Percentiles rank a stretch among this genome's conserved stretches.
Evolutionary conservation across 2,329 filamentous ascomycete species (phyloP).

Genomic region (Xylaria digitata): DNA sequence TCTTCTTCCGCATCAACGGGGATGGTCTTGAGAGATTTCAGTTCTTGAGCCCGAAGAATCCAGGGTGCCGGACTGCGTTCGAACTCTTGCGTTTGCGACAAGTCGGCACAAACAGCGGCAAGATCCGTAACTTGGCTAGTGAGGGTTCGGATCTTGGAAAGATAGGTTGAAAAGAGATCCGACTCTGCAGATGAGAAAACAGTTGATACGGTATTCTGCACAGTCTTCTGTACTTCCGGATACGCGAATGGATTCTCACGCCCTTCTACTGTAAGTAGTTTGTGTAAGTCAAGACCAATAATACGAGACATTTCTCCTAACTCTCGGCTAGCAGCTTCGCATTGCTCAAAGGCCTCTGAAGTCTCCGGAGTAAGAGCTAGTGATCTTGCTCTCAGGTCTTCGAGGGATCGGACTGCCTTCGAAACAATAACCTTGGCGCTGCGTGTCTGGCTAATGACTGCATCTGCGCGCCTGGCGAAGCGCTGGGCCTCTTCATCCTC

Average conservation of each 20-base stretch:
- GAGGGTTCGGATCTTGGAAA: constrained; percentile 73
- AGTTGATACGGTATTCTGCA: constrained; percentile 66
- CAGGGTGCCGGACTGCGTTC: constrained; percentile 82
- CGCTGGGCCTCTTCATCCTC: constrained; percentile 75
- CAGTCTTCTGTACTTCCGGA: constrained; percentile 71
- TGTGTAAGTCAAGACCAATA: constrained; percentile 74
- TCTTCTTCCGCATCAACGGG: constrained; percentile 88
- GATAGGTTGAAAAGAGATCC: constrained; percentile 76
- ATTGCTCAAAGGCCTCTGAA: constrained; percentile 74
- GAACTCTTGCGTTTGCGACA: constrained; percentile 81
- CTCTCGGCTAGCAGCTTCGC: constrained; percentile 71
- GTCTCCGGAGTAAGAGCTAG: constrained; percentile 78
- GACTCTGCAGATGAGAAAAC: constrained; percentile 69
- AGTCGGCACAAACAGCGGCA: constrained; percentile 74
- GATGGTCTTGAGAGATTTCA: constrained; percentile 83
- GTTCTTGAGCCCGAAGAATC: constrained; percentile 82
- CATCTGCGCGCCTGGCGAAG: constrained; percentile 77
- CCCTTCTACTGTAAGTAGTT: constrained; percentile 76
- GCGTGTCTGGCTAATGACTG: constrained; percentile 78
- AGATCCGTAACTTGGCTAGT: constrained; percentile 76
- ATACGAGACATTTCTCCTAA: constrained; percentile 74
- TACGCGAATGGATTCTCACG: constrained; percentile 75
- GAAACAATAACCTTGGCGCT: constrained; percentile 85
- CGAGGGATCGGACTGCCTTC: constrained; percentile 80
- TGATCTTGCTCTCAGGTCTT: constrained; percentile 80